These are phyloP conservation scores for Alternaria incomplexa DNA, from an alignment of 2,329 filamentous ascomycete species.

Conservation along the genomic window DNA sequence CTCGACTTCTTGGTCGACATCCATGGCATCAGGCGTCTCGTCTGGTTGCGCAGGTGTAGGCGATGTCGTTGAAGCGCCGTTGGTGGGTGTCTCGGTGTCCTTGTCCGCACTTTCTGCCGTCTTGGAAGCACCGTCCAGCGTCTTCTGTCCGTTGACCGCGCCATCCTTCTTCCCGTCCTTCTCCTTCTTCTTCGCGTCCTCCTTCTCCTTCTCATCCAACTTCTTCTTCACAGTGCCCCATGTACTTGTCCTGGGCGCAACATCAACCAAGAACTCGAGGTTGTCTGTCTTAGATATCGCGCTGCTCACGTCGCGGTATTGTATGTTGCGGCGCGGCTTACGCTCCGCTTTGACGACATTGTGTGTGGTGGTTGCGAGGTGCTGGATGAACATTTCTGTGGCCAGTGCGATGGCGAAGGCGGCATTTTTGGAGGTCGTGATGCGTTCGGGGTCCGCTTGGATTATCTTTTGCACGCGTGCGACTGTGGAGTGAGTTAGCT, in stretches of 20 bases:
- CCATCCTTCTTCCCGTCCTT: conserved; percentile 5
- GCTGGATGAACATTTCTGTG: conserved; percentile 94
- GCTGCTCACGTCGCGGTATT: conserved; percentile 91
- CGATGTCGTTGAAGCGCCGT: not conserved
- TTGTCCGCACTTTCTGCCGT: not conserved
- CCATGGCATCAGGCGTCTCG: conserved; percentile 15
- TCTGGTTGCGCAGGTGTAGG: not conserved
- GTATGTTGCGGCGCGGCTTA: conserved; percentile 90
- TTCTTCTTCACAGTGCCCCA: conserved; percentile 78
- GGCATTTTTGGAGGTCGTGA: conserved; percentile 86
- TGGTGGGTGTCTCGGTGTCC: not conserved
- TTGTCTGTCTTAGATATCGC: conserved; percentile 89
- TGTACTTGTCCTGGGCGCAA: conserved; percentile 84
- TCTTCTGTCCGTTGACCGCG: not conserved
- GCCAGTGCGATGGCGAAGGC: conserved; percentile 93
- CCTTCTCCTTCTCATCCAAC: conserved; percentile 50
- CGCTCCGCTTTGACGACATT: conserved; percentile 89
- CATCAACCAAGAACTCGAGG: conserved; percentile 90
- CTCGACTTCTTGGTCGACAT: conserved; percentile 11
- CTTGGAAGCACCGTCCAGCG: not conserved
- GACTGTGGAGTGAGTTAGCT: conserved; percentile 60
- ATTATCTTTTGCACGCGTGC: conserved; percentile 97
- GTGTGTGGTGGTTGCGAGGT: conserved; percentile 83
- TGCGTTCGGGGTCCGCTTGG: conserved; percentile 77
- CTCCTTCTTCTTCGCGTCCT: conserved; percentile 10